Evolutionary conservation across 2,329 filamentous ascomycete species (phyloP).

Genomic region (Teratosphaeria zuluensis): DNA sequence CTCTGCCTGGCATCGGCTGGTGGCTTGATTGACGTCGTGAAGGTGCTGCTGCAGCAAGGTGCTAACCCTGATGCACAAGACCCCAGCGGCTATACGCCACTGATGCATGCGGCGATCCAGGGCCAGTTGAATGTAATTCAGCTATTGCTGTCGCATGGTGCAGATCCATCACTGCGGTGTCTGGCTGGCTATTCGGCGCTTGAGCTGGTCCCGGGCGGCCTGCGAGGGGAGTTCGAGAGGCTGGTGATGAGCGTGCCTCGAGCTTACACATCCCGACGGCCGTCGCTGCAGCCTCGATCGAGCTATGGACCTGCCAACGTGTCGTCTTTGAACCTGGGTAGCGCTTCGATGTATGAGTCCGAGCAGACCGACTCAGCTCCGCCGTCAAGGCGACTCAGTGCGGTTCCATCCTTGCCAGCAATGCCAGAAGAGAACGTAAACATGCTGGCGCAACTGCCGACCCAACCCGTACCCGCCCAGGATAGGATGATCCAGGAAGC

Average conservation of each 20-base stretch:
- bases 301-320: not conserved
- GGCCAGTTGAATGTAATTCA: conserved; percentile 67
- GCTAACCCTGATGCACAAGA: conserved; percentile 67
- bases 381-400: not conserved
- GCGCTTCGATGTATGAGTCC: not conserved
- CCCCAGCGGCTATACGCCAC: conserved; percentile 68
- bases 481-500: not conserved
- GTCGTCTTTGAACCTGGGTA: not conserved
- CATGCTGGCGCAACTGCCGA: not conserved
- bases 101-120: conserved; percentile 73
- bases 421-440: not conserved
- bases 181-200: conserved; percentile 60
- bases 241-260: not conserved
- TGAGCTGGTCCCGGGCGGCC: conserved; percentile 37
- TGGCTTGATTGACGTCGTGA: conserved; percentile 65
- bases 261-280: not conserved
- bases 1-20: conserved; percentile 56
- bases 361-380: not conserved
- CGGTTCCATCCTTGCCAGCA: not conserved
- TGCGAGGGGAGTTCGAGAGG: not conserved
- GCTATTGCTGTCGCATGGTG: conserved; percentile 62
- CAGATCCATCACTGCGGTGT: conserved; percentile 61
- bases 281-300: not conserved
- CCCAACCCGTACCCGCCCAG: not conserved
- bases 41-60: conserved; percentile 61